Base-by-base conservation (phyloP, 345 rosid species). In the Aquilaria malaccensis region DNA sequence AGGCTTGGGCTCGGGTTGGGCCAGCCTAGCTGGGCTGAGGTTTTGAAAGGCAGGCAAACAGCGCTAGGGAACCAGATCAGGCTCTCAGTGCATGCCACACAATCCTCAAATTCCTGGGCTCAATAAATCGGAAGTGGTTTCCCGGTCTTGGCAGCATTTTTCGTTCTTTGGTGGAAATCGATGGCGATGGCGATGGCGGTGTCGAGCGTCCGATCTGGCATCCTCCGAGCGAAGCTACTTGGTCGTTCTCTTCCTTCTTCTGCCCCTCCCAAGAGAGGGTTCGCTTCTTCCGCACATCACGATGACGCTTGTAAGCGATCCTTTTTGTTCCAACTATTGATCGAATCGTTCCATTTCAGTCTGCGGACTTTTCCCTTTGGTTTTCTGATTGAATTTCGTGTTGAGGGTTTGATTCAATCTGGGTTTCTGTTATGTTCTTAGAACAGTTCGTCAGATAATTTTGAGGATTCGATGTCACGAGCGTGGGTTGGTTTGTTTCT, bases 231-330 rank as follows among this genome's bases (percentile, higher is more conserved):
- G 55, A 70, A 80, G 63, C 77, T 79, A 45, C 82, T 90, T 52
- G 77, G 76, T 37, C 73, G 83, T 61, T 66, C 95, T 45, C 81
- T 70, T 13, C 46, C 81, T 47, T 60, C 94, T 22, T 60, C 94
- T 22, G 72, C 81, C 33, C 74, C 87, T 57, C 80, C 85, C 30
- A 83, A 80, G 62, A 74, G 97, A 29, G 71, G 72, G 67, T 84
- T 93, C 50, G 71, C 98, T 56, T 83, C 98, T 47, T 82, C 94
- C 14, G 76, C 82, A 10, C 81, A 75, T 55, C 88, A 84, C 53
- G 97, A 93, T 52, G 97, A 82, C 58, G 96, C 86, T 56, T 70
- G 98, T 89, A 80, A 52, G 49, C 60, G 31, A 37, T 30, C 62
- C 33, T 65, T 13, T 49, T 30, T 70, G 63, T 71, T 41, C 43